These are phyloP conservation scores for Peniophora sp. DNA, from an alignment of 1,284 basidiomycete species.

Conservation along the genomic window DNA sequence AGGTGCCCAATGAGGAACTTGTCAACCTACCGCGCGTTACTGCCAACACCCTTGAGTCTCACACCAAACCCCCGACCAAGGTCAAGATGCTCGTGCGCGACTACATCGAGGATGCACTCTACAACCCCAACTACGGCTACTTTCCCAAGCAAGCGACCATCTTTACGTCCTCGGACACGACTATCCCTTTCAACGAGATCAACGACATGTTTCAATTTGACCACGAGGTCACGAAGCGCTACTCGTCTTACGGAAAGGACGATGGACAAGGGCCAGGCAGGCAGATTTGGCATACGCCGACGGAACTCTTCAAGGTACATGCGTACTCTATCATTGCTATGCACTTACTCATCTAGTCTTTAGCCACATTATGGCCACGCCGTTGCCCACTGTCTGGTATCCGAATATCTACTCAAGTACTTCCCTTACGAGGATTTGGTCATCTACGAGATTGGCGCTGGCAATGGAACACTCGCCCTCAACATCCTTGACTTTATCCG, in stretches of 20 bases:
- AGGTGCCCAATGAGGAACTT: conserved; percentile 38
- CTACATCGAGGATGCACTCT: conserved; percentile 95
- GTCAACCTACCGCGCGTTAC: conserved; percentile 61
- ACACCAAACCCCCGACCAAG: conserved; percentile 61
- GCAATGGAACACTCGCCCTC: conserved; percentile 89
- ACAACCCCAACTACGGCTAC: conserved; percentile 97
- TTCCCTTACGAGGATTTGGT: conserved; percentile 94
- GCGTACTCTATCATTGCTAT: conserved; percentile 1
- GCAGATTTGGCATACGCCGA: conserved; percentile 99
- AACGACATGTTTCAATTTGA: conserved; percentile 75
- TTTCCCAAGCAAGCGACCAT: conserved; percentile 90
- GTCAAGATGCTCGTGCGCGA: conserved; percentile 95
- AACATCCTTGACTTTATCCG: conserved; percentile 82
- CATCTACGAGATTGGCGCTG: conserved; percentile 96
- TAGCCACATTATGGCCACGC: conserved; percentile 94
- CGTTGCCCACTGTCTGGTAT: conserved; percentile 81
- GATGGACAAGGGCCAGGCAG: conserved; percentile 66
- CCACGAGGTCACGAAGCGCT: conserved; percentile 69
- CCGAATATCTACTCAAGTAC: conserved; percentile 89
- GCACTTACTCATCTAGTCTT: conserved; percentile 6
- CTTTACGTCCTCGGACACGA: conserved; percentile 60
- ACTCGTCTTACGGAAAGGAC: conserved; percentile 61
- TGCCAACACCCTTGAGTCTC: conserved; percentile 60
- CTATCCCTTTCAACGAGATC: conserved; percentile 68
- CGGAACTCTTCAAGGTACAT: conserved; percentile 92